A percentile compares a stretch with the other conserved stretches of the same genome.
phyloP scores from a whole-genome alignment of 495 filamentous ascomycete genomes.

The Emericellopsis terricola region DNA sequence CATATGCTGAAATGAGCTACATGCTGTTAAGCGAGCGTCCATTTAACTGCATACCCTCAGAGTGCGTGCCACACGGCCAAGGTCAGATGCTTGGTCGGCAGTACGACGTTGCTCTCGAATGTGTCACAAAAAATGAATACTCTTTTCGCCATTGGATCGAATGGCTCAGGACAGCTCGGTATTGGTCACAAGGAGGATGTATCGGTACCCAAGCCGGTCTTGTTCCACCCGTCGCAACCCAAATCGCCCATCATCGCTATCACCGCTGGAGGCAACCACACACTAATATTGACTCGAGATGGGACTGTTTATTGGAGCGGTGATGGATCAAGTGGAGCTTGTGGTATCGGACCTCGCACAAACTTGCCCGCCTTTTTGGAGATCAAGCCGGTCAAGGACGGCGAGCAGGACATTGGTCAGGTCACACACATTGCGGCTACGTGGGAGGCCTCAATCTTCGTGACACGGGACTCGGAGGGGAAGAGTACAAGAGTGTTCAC shows the following conservation, averaged over 20 bases:
- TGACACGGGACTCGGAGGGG: constrained; percentile 19
- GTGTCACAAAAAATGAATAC: constrained; percentile 24
- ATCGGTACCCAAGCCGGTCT: constrained; percentile 42
- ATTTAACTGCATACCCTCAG: too few relatives aligned
- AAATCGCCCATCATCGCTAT: constrained; percentile 17
- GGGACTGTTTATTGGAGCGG: constrained; percentile 48
- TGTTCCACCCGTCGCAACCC: constrained; percentile 17
- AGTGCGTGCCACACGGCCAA: too few relatives aligned
- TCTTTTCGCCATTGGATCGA: constrained; percentile 80
- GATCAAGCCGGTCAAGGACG: constrained; percentile 7
- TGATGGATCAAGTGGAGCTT: constrained; percentile 34
- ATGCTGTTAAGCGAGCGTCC: too few relatives aligned
- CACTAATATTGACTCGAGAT: constrained; percentile 41
- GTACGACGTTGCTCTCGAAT: too few relatives aligned
- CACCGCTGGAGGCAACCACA: constrained; percentile 76
- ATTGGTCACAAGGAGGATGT: constrained; percentile 60
- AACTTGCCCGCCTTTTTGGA: constrained; percentile 11
- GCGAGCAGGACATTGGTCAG: constrained; percentile 1
- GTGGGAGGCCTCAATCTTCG: constrained; percentile 55
- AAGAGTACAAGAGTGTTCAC: constrained; percentile 30
- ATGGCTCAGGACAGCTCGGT: constrained; percentile 74
- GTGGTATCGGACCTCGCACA: constrained; percentile 15
- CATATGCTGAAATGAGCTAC: too few relatives aligned
- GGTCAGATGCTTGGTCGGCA: too few relatives aligned
- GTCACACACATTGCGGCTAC: constrained; percentile 38